Evolutionary conservation across 2,329 filamentous ascomycete species (phyloP), one percentile per base, ranked within the genome.

Genomic region (Aspergillus sp.): DNA sequence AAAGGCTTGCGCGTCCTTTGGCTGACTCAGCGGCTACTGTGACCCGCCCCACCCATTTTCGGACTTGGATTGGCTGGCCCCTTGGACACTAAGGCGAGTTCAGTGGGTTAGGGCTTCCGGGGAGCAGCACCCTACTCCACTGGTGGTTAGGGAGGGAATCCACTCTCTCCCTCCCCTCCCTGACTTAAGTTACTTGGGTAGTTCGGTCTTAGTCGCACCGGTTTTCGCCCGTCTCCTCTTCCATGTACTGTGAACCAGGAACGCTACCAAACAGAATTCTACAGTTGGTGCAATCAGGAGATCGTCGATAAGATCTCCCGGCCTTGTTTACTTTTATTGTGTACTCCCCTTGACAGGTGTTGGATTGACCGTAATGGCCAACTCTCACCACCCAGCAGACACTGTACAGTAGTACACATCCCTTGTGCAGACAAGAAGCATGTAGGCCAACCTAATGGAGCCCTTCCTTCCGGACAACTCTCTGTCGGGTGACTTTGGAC

Each of bases 1-100:
- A 36, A 61, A 56, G 65, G 72, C 61, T 74, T 74, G 71, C 72
- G 72, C 69, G 72, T 72, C 72, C 70, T 69, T 59, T 47, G 54
- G 64, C 61, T 74, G 67, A 73, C 59, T 74, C 68, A 74, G 68
- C 70, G 62, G 60, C 6, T 25, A 15, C 4, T 17, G 1, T 39
- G 10, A 10, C 25, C 25, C n/a, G 36, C 45, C 38, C 50, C 45
- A 30, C 45, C 19, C 21, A n/a, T 12, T 8, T 9, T 25, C 8
- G 12, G 12, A 4, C 2, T 8, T 0, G 1, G 5, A 55, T 55
- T 55, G 30, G 48, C 39, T 39, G 38, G 25, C 21, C 41, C 50
- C 50, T 39, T 47, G n/a, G 13, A 32, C 39, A n/a, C 47, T 45
- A 28, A 30, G 15, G n/a, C 36, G 55, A 43, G 19, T 25, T 25